A percentile compares a stretch with the other conserved stretches of the same genome.
These are phyloP conservation scores for Trypethelium eluteriae DNA, from an alignment of 495 filamentous ascomycete species.

Conservation along the genomic window DNA sequence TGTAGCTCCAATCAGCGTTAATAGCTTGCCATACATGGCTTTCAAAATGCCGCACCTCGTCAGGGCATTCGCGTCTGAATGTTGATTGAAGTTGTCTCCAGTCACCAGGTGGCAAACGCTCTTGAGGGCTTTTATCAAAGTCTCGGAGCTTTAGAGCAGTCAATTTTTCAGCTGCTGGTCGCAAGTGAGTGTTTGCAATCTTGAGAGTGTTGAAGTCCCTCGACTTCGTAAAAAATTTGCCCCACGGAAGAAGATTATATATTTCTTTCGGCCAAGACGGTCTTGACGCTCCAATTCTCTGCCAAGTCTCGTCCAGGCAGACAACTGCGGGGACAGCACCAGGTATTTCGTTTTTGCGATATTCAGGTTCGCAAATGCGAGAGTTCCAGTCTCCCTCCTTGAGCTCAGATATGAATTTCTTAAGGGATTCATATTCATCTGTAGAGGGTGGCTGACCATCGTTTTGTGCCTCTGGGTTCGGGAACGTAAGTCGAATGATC, in stretches of 20 bases:
- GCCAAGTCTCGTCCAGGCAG: constrained; percentile 3
- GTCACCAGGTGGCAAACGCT: neutral
- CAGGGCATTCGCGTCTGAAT: neutral
- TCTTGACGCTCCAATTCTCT: constrained; percentile 4
- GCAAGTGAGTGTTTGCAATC: neutral
- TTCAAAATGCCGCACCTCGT: neutral
- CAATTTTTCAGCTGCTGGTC: neutral
- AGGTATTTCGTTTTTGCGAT: neutral
- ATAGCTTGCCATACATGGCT: constrained; percentile 5
- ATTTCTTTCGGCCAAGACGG: neutral
- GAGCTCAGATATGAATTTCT: neutral
- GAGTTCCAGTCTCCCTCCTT: neutral
- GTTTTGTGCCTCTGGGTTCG: neutral
- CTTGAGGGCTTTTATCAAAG: neutral
- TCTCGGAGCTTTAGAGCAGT: neutral
- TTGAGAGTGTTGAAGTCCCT: neutral
- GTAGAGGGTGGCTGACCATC: neutral
- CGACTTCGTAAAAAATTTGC: neutral
- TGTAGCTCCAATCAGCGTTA: neutral
- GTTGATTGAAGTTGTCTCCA: neutral
- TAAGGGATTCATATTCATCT: neutral
- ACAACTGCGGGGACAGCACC: neutral
- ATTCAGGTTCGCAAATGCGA: neutral
- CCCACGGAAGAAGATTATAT: neutral
- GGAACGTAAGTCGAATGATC: neutral